Conservation (phyloP, 2,329 filamentous ascomycete species). For the Trichoderma gracile region DNA sequence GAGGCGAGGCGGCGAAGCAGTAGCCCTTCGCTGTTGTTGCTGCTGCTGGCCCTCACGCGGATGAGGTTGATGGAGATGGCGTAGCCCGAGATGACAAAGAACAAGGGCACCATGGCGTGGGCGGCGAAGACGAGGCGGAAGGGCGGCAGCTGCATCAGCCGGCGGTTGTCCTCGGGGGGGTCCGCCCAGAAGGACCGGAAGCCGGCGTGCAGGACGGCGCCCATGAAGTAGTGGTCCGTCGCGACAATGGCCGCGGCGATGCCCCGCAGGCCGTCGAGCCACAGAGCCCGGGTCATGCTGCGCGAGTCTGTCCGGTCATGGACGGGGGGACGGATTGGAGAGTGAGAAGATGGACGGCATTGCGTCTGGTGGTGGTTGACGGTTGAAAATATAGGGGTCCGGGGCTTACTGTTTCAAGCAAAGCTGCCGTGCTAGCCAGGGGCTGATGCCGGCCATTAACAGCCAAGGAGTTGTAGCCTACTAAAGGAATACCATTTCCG, state of each 20-base stretch:
- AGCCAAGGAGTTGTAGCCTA: no score
- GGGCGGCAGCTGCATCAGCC: conserved; percentile 11
- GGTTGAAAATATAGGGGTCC: neutral
- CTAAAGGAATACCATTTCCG: no score
- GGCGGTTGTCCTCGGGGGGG: conserved; percentile 18
- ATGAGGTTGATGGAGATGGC: conserved; percentile 21
- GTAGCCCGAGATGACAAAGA: conserved; percentile 19
- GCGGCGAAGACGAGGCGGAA: conserved; percentile 11
- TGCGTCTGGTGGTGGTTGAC: neutral
- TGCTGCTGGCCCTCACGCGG: neutral
- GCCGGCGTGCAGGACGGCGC: conserved; percentile 15
- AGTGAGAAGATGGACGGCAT: neutral
- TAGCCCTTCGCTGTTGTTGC: neutral
- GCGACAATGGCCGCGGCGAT: conserved; percentile 20
- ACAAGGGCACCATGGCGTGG: conserved; percentile 20
- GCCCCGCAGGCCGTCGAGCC: conserved; percentile 22
- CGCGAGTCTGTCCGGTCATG: neutral
- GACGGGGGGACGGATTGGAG: neutral
- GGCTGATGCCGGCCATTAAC: no score
- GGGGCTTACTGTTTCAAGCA: conserved; percentile 16
- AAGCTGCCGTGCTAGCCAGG: neutral
- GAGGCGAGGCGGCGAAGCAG: conserved; percentile 13
- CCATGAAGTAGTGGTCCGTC: conserved; percentile 23
- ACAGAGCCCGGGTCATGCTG: conserved; percentile 15
- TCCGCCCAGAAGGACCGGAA: conserved; percentile 22